These are phyloP conservation scores for Buxus sempervirens DNA, from an alignment of 164 flowering plant genomes.

Conservation along the genomic window DNA sequence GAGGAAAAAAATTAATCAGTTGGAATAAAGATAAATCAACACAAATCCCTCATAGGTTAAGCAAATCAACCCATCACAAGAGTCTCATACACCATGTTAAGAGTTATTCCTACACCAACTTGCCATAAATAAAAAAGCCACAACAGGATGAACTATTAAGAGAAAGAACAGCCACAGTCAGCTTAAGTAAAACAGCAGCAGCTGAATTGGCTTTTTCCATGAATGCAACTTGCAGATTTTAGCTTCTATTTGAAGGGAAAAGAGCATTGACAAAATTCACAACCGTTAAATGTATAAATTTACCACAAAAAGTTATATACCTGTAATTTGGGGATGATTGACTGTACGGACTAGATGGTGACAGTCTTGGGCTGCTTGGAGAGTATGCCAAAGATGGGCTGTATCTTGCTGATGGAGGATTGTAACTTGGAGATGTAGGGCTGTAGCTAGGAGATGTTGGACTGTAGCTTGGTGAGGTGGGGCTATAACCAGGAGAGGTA, in stretches of 20 bases:
- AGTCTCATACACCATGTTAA: neutral
- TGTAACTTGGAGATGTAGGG: slow-evolving; percentile 64
- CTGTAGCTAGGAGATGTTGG: slow-evolving; percentile 83
- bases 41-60: neutral
- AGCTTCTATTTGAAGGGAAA: neutral
- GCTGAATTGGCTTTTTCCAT: too few species aligned
- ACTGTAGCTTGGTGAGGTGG: slow-evolving; percentile 79
- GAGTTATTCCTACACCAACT: neutral
- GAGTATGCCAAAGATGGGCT: slow-evolving; percentile 87
- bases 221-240: too few species aligned
- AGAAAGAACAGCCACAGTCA: neutral
- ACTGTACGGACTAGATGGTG: slow-evolving; percentile 86
- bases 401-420: slow-evolving; percentile 66
- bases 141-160: neutral
- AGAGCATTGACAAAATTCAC: neutral
- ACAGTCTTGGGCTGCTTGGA: slow-evolving; percentile 84
- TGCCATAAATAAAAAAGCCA: neutral
- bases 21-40: slow-evolving; percentile 1
- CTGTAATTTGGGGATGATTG: slow-evolving; percentile 94
- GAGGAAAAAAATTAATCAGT: slow-evolving; percentile 1
- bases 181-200: too few species aligned
- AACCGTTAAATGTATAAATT: neutral
- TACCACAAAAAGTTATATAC: slow-evolving; percentile 25
- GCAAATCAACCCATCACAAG: neutral
- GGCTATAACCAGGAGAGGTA: slow-evolving; percentile 84